A percentile compares a stretch with the other conserved stretches of the same genome.
Conservation (phyloP, 345 rosid genomes). For the Carallia brachiata region DNA sequence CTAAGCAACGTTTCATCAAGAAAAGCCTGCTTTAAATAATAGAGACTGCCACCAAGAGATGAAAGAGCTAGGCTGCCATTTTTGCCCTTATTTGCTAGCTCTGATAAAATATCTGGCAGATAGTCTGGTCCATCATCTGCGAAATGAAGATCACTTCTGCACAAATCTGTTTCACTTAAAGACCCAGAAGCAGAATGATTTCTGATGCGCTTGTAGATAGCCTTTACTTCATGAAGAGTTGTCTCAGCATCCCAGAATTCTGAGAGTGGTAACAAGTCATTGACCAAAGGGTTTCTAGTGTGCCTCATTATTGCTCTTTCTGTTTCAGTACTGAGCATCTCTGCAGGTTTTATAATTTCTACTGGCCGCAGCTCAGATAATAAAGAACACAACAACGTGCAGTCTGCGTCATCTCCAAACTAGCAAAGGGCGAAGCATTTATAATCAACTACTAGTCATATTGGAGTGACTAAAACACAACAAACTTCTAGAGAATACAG, state of each 20-base stretch:
- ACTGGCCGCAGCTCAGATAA: conserved; percentile 89
- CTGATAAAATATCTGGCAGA: conserved; percentile 58
- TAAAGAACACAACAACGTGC: conserved; percentile 70
- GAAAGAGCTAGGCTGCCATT: conserved; percentile 71
- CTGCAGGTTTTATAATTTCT: conserved; percentile 86
- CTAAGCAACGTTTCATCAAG: conserved; percentile 85
- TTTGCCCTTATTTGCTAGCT: conserved; percentile 52
- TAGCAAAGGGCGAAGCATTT: conserved; percentile 30
- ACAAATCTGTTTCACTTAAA: conserved; percentile 32
- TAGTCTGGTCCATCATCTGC: conserved; percentile 29
- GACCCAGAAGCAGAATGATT: conserved; percentile 39
- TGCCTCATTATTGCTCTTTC: conserved; percentile 74
- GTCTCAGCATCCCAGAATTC: conserved; percentile 93
- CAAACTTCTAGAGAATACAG: conserved; percentile 9
- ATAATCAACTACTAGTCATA: conserved; percentile 9
- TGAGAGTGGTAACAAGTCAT: conserved; percentile 64
- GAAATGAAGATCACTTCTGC: conserved; percentile 22
- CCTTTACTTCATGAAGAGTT: conserved; percentile 61
- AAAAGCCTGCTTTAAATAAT: conserved; percentile 85
- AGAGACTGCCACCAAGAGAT: conserved; percentile 93
- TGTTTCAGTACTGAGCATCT: conserved; percentile 62
- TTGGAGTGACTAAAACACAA: conserved; percentile 1
- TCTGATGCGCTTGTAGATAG: conserved; percentile 40
- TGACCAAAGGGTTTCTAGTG: conserved; percentile 83
- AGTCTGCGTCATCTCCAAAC: conserved; percentile 82